phyloP scores from a whole-genome alignment of 2,329 filamentous ascomycete species.

The Fusarium cyanostomum region DNA sequence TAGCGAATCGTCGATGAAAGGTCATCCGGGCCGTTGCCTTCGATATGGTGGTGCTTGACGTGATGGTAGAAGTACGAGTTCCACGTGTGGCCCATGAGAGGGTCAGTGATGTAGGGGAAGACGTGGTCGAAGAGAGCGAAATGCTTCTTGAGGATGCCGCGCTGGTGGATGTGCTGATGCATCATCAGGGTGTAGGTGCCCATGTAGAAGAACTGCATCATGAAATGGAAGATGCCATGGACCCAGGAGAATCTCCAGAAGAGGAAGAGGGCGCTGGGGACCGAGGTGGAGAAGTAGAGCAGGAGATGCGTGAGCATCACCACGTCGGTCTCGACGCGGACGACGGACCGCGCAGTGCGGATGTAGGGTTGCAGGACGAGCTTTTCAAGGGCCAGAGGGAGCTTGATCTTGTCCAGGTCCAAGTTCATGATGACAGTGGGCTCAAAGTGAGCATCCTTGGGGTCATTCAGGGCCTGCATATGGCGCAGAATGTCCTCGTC shows the following conservation, averaged over 20 bases:
- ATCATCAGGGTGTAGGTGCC: slow-evolving; percentile 83
- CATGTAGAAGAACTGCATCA: slow-evolving; percentile 74
- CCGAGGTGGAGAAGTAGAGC: slow-evolving; percentile 73
- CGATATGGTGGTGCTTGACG: slow-evolving; percentile 86
- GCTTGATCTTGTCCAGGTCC: slow-evolving; percentile 31
- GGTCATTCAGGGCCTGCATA: slow-evolving; percentile 26
- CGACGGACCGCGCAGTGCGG: slow-evolving; percentile 61
- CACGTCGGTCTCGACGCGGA: slow-evolving; percentile 76
- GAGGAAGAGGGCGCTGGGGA: slow-evolving; percentile 74
- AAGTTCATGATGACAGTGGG: slow-evolving; percentile 19
- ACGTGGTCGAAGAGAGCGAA: slow-evolving; percentile 66
- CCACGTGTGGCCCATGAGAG: slow-evolving; percentile 84
- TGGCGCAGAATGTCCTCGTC: slow-evolving; percentile 28
- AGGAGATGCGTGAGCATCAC: slow-evolving; percentile 81
- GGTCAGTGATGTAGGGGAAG: slow-evolving; percentile 80
- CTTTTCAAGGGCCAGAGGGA: slow-evolving; percentile 23
- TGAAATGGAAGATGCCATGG: slow-evolving; percentile 72
- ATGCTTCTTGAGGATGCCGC: slow-evolving; percentile 69
- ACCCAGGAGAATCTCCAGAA: slow-evolving; percentile 72
- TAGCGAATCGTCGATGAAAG: slow-evolving; percentile 80
- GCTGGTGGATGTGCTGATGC: slow-evolving; percentile 85
- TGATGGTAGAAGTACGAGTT: slow-evolving; percentile 88
- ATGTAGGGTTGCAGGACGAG: slow-evolving; percentile 68
- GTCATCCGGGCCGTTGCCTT: slow-evolving; percentile 81
- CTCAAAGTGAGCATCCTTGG: slow-evolving; percentile 29